These are phyloP conservation scores for Bonia amplexicaulis DNA, from an alignment of 176 grass and related monocot genomes.

Conservation along the genomic window DNA sequence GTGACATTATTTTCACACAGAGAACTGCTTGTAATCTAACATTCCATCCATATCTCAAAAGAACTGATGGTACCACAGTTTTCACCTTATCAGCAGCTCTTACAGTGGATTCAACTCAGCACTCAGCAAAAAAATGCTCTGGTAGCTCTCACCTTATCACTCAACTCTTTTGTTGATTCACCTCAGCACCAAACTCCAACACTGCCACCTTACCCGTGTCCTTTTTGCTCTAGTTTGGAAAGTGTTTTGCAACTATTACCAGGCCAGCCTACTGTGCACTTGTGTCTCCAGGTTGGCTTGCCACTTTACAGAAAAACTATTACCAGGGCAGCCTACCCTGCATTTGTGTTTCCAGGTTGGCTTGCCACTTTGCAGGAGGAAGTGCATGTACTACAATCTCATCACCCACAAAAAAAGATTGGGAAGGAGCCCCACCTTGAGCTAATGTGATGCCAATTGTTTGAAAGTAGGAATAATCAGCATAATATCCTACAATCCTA, in stretches of 20 bases:
- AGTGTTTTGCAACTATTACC: background rate
- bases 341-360: background rate
- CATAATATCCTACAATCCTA: background rate
- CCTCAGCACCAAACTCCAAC: background rate
- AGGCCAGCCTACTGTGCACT: background rate
- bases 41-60: too few species aligned
- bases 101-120: background rate
- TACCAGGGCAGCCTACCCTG: background rate
- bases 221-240: constrained; percentile 4
- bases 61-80: background rate
- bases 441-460: background rate
- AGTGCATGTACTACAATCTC: background rate
- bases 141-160: background rate
- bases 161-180: background rate
- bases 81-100: background rate
- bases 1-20: background rate
- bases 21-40: too few species aligned
- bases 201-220: background rate
- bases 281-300: constrained; percentile 9
- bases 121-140: background rate
- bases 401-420: background rate
- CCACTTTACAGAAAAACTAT: background rate
- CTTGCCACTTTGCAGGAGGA: background rate
- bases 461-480: background rate
- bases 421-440: background rate